phyloP scores from a whole-genome alignment of 2,329 filamentous ascomycete genomes.

The Scedosporium boydii region DNA sequence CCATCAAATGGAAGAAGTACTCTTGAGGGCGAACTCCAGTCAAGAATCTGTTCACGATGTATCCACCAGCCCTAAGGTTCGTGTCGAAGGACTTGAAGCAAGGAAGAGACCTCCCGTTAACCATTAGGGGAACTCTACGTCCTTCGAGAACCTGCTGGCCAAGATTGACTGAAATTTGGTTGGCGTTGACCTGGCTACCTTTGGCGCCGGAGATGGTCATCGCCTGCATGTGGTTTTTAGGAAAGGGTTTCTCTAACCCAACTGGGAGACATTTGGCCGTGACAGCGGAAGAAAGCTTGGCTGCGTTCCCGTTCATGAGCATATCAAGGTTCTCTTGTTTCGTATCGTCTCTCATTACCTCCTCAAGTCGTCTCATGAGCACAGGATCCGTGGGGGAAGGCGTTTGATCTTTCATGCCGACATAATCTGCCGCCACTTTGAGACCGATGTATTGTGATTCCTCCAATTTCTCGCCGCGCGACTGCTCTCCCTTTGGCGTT shows the following conservation, averaged over 20 bases:
- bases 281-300: conserved; percentile 65
- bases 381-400: conserved; percentile 58
- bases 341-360: conserved; percentile 79
- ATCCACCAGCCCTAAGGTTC: conserved; percentile 79
- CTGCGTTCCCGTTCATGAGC: conserved; percentile 65
- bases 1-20: conserved; percentile 99
- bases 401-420: conserved; percentile 62
- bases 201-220: conserved; percentile 98
- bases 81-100: conserved; percentile 92
- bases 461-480: conserved; percentile 58
- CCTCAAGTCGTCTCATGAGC: conserved; percentile 70
- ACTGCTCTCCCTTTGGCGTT: conserved; percentile 66
- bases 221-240: conserved; percentile 95
- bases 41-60: conserved; percentile 92
- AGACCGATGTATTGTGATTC: conserved; percentile 63
- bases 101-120: conserved; percentile 90
- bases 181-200: conserved; percentile 86
- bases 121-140: conserved; percentile 90
- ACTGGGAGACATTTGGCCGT: conserved; percentile 71
- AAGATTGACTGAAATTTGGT: conserved; percentile 93
- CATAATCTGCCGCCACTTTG: conserved; percentile 76
- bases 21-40: conserved; percentile 95
- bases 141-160: conserved; percentile 96
- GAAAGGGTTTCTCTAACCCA: conserved; percentile 84
- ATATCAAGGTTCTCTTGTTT: conserved; percentile 89